Evolutionary conservation across 208 protist genomes (phyloP), one percentile per base, ranked within the genome.

Genomic region (Trypanosoma scelopori): DNA sequence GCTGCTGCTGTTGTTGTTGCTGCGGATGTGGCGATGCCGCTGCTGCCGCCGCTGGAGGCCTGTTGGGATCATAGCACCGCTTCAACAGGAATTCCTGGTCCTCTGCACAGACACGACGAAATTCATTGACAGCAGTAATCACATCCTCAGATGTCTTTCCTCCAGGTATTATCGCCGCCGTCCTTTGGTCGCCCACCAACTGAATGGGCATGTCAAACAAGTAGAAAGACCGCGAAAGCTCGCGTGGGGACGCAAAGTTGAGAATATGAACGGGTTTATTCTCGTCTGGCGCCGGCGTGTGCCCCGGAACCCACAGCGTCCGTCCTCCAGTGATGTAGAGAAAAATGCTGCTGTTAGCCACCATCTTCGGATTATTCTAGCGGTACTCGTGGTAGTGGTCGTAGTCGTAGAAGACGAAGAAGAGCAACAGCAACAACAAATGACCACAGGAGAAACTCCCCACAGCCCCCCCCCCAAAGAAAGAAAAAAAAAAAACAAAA

Each of bases 241-340:
- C 89, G 49, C 78, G 73, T 23, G 89, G 82, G n/a, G 77, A 80
- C 22, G 85, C 84, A 27, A 67, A 82, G 51, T 60, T 69, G 13
- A 95, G 79, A 53, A 95, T 80, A 27, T 84, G 79, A 7, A 95
- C 80, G 16, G 76, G 81, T 59, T 80, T 76, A 28, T 67, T 85
- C 61, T 92, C 86, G 35, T 27, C 46, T 0, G 76, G 69, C 15
- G 74, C 61, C 7, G 89, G 68, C 39, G 72, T 78, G 76, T 95
- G 89, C n/a, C 73, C 71, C 13, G 89, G 85, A 53, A 95, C 86
- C 89, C 89, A 95, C 56, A 95, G 58, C 25, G 89, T 95, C n/a
- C 89, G 80, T 18, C 87, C 87, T 48, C 75, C 79, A 3, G 79
- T 56, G 37, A 81, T 77, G 48, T 91, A 79, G 18, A 95, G 67